Conservation (phyloP, 2,329 filamentous ascomycete genomes). For the Claviceps pazoutovae region DNA sequence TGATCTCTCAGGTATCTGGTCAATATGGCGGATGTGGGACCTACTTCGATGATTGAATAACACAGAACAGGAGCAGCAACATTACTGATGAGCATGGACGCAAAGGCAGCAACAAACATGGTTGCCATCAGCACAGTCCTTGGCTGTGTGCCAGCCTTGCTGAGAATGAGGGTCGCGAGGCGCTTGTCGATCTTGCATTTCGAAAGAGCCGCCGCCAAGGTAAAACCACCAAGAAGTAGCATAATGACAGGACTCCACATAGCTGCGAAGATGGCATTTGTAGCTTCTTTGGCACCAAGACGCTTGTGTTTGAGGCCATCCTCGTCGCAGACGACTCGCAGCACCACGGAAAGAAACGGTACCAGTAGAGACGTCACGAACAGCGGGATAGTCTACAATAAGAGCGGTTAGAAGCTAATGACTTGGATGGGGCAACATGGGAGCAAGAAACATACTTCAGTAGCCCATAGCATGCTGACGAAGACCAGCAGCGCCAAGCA, state of each 20-base stretch:
- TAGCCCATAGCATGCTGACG: conserved; percentile 90
- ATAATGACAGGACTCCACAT: conserved; percentile 99
- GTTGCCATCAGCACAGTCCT: conserved; percentile 85
- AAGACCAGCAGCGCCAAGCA: conserved; percentile 88
- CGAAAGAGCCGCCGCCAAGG: conserved; percentile 82
- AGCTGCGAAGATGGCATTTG: conserved; percentile 72
- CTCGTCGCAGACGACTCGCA: conserved; percentile 72
- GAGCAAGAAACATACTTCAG: conserved; percentile 47
- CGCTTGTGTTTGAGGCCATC: conserved; percentile 43
- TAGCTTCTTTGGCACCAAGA: conserved; percentile 67
- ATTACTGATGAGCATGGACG: conserved; percentile 98
- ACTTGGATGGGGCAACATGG: not conserved
- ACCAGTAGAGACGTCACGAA: conserved; percentile 93
- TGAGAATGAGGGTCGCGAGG: conserved; percentile 89
- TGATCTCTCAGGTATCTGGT: not conserved
- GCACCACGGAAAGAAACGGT: conserved; percentile 79
- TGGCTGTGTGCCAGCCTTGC: conserved; percentile 87
- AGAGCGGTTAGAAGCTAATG: not conserved
- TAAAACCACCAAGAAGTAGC: conserved; percentile 91
- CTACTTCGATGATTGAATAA: conserved; percentile 89
- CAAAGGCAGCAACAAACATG: conserved; percentile 96
- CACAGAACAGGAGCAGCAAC: conserved; percentile 93
- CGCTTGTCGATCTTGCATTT: conserved; percentile 98
- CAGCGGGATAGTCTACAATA: conserved; percentile 66
- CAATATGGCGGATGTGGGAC: conserved; percentile 10